phyloP scores from a whole-genome alignment of 495 filamentous ascomycete species.

The Penicillium pulvis region DNA sequence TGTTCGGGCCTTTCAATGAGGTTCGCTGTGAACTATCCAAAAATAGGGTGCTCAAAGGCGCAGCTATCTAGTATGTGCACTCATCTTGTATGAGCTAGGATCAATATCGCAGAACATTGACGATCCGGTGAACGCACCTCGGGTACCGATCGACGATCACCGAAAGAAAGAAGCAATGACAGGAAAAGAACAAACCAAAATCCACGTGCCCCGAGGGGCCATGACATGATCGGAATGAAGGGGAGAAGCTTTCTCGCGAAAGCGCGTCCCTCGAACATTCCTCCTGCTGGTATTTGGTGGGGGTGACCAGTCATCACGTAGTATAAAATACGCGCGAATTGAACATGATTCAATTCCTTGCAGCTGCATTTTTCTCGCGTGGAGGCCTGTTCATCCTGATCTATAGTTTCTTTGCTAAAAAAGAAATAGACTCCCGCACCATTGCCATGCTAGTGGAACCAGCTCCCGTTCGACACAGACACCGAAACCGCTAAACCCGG shows the following conservation, averaged over 20 bases:
- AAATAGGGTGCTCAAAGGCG: not conserved
- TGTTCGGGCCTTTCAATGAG: not conserved
- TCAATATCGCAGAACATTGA: conserved; percentile 1
- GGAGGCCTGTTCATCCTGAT: not conserved
- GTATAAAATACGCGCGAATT: not conserved
- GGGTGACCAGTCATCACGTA: not conserved
- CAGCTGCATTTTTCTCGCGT: not conserved
- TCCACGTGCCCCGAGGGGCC: not conserved
- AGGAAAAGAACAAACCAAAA: not conserved
- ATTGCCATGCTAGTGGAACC: not conserved
- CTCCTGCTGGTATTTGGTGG: not conserved
- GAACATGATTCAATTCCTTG: not conserved
- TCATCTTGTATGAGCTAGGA: not conserved
- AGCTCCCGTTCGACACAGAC: not conserved
- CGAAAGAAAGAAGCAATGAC: not conserved
- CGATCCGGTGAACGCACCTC: not conserved
- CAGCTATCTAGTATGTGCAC: not conserved
- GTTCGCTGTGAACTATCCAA: not conserved
- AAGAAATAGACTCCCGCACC: not conserved
- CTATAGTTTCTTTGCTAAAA: not conserved
- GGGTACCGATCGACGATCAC: not conserved
- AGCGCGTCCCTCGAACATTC: not conserved
- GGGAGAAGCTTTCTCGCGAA: not conserved
- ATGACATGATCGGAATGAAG: conserved; percentile 6
- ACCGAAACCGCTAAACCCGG: not conserved